A percentile compares a stretch with the other conserved stretches of the same genome.
These are phyloP conservation scores for Boletus pseudo-olivaceus DNA, from an alignment of 768 basidiomycete species.

Conservation along the genomic window DNA sequence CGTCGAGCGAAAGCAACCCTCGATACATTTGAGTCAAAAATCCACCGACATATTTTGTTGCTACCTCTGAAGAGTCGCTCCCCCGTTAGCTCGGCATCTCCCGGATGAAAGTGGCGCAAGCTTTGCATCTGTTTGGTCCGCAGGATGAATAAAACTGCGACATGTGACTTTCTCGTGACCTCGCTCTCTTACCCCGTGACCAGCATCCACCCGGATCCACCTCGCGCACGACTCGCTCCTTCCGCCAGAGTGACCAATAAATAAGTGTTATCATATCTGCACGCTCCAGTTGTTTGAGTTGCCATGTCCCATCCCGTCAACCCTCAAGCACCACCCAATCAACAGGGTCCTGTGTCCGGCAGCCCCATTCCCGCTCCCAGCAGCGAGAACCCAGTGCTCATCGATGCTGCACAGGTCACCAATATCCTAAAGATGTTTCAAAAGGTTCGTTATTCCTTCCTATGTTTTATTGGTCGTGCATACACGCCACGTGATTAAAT, in stretches of 20 bases:
- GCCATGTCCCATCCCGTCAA: constrained; percentile 14
- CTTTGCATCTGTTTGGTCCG: constrained; percentile 33
- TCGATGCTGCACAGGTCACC: constrained; percentile 58
- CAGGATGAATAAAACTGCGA: constrained; percentile 32
- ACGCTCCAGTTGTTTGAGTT: neutral
- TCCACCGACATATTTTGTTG: too few species aligned
- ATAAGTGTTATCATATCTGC: neutral
- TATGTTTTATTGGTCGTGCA: neutral
- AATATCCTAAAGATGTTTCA: constrained; percentile 55
- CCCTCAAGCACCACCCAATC: constrained; percentile 11
- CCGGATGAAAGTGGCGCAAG: constrained; percentile 6
- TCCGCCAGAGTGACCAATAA: constrained; percentile 1
- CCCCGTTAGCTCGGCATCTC: neutral
- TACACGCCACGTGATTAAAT: constrained; percentile 24
- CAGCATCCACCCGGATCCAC: constrained; percentile 23
- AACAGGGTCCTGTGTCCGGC: constrained; percentile 8
- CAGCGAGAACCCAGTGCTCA: constrained; percentile 9
- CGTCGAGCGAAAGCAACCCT: too few species aligned
- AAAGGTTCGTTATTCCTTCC: constrained; percentile 45
- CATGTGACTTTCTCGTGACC: constrained; percentile 45
- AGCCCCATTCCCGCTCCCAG: constrained; percentile 7
- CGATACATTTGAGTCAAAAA: too few species aligned
- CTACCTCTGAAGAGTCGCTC: too few species aligned
- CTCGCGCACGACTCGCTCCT: constrained; percentile 5
- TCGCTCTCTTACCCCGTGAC: constrained; percentile 41